Percentiles rank a stretch among this genome's conserved stretches.
Evolutionary conservation across 1,284 basidiomycete genomes (phyloP).

Genomic region (Ustilago cynodontis): DNA sequence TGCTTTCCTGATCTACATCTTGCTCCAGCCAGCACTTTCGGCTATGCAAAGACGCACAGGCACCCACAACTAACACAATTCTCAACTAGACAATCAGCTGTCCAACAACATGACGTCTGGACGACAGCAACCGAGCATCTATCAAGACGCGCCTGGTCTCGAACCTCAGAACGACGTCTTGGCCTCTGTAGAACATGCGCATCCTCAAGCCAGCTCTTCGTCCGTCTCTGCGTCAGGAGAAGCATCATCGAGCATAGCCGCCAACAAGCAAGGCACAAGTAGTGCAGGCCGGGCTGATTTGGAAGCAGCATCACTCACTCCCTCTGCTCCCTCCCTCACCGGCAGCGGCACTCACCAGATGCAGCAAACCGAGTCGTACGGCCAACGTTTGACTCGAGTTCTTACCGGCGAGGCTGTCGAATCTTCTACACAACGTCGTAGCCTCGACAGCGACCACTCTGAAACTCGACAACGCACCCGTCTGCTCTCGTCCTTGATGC

Average conservation of each 20-base stretch:
- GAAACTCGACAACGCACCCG: neutral
- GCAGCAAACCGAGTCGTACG: slow-evolving; percentile 33
- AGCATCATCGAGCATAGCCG: neutral
- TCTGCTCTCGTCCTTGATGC: slow-evolving; percentile 2
- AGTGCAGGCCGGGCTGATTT: slow-evolving; percentile 13
- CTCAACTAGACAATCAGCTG: no score
- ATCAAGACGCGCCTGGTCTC: slow-evolving; percentile 45
- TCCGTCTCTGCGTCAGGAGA: neutral
- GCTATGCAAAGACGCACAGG: slow-evolving; percentile 4
- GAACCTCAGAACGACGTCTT: slow-evolving; percentile 34
- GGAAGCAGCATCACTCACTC: slow-evolving; percentile 24
- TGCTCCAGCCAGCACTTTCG: neutral
- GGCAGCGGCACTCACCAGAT: slow-evolving; percentile 11
- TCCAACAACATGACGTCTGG: neutral
- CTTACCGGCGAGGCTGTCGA: slow-evolving; percentile 32
- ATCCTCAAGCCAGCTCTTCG: slow-evolving; percentile 8
- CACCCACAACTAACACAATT: neutral
- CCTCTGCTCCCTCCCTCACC: neutral
- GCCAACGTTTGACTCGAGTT: slow-evolving; percentile 32
- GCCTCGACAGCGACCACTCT: neutral
- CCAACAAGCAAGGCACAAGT: neutral
- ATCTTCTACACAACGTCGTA: neutral
- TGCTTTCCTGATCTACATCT: neutral
- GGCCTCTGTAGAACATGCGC: slow-evolving; percentile 17
- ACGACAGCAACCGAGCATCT: slow-evolving; percentile 13